Percentiles rank a stretch among this genome's conserved stretches.
phyloP scores from a whole-genome alignment of 116 monocot genomes.

The Cymodocea nodosa region DNA sequence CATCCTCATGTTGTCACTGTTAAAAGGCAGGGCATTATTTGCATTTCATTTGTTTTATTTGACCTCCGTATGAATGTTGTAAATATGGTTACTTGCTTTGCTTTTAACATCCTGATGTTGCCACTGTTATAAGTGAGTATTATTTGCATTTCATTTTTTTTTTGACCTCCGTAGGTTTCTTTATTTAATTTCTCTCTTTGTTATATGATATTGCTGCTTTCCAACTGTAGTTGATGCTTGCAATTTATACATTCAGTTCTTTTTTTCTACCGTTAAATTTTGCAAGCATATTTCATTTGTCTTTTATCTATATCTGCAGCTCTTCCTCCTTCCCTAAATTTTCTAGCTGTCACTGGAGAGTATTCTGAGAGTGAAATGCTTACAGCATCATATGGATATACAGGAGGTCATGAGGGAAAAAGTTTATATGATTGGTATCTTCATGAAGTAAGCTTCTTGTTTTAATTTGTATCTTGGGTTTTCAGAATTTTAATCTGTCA shows the following conservation, averaged over 20 bases:
- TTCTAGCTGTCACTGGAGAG: slow-evolving; percentile 80
- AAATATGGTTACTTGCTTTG: no score
- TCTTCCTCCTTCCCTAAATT: slow-evolving; percentile 88
- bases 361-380: slow-evolving; percentile 77
- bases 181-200: no score
- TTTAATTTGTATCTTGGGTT: no score
- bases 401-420: slow-evolving; percentile 91
- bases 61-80: no score
- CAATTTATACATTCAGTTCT: neutral
- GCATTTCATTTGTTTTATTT: no score
- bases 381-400: slow-evolving; percentile 96
- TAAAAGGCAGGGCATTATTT: no score
- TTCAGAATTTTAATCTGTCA: no score
- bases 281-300: neutral
- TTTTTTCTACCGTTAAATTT: slow-evolving; percentile 1
- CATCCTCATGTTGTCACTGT: no score
- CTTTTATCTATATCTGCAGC: slow-evolving; percentile 29
- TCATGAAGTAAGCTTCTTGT: slow-evolving; percentile 54
- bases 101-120: no score
- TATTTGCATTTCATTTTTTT: no score
- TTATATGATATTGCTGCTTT: neutral
- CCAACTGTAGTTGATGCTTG: neutral
- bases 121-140: no score
- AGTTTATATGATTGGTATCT: slow-evolving; percentile 88
- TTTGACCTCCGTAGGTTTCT: no score